These are phyloP conservation scores for Phytophthora macrochlamydospora DNA, from an alignment of 352 stramenopile genomes.

Conservation along the genomic window DNA sequence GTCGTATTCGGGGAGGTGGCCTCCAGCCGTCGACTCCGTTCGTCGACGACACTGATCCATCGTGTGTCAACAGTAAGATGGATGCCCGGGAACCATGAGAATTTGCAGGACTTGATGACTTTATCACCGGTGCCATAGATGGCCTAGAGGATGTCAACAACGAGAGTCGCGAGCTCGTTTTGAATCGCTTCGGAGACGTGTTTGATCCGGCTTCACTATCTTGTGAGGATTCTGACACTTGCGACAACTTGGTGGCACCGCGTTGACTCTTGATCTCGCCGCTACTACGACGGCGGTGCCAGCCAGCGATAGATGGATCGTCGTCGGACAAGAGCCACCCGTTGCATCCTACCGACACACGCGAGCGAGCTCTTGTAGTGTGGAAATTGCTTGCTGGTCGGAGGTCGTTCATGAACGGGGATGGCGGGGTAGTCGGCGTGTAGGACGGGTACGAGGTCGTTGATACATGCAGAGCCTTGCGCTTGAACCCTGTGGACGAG, in stretches of 20 bases:
- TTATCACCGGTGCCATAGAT: background rate
- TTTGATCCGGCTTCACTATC: conserved; percentile 10
- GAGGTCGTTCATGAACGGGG: conserved; percentile 27
- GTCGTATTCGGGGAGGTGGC: background rate
- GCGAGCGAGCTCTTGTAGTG: conserved; percentile 24
- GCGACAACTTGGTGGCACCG: conserved; percentile 1
- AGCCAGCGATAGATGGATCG: conserved; percentile 19
- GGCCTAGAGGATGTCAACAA: conserved; percentile 6
- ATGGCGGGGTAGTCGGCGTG: conserved; percentile 16
- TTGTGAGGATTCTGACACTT: conserved; percentile 14
- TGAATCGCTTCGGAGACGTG: conserved; percentile 20
- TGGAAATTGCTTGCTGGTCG: conserved; percentile 8
- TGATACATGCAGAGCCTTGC: conserved; percentile 11
- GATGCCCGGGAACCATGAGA: conserved; percentile 12
- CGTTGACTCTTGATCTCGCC: conserved; percentile 12
- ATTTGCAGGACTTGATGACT: conserved; percentile 1
- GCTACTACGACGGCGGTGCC: conserved; percentile 22
- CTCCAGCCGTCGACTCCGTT: conserved; percentile 7
- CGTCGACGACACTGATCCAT: conserved; percentile 14
- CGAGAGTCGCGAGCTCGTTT: conserved; percentile 4
- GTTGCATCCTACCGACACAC: conserved; percentile 41
- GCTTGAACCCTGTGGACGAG: conserved; percentile 22
- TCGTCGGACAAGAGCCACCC: conserved; percentile 31
- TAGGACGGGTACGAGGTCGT: conserved; percentile 23
- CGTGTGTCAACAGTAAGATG: conserved; percentile 14